Percentiles rank a stretch among this genome's conserved stretches.
These are phyloP conservation scores for Boletus fagicola DNA, from an alignment of 768 basidiomycete species.

Conservation along the genomic window DNA sequence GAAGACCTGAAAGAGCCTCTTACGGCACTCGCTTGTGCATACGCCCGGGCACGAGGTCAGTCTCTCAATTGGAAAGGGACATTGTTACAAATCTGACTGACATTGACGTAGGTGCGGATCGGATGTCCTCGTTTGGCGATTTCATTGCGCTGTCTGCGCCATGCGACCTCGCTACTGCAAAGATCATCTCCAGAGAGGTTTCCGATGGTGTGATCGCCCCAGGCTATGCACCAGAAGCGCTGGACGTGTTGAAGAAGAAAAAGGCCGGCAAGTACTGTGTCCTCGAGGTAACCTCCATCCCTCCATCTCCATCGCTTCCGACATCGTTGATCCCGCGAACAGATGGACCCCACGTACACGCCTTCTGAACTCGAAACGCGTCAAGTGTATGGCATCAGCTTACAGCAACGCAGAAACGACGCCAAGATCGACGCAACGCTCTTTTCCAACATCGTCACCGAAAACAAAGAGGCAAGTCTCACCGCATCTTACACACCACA, in stretches of 20 bases:
- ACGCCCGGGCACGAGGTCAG: conserved; percentile 91
- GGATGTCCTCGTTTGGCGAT: conserved; percentile 99
- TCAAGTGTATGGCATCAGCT: conserved; percentile 88
- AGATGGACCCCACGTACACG: conserved; percentile 87
- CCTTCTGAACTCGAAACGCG: conserved; percentile 86
- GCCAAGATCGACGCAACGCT: conserved; percentile 76
- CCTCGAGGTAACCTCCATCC: conserved; percentile 59
- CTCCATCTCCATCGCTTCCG: background rate
- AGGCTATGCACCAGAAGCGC: conserved; percentile 82
- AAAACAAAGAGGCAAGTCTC: conserved; percentile 74
- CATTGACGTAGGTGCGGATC: conserved; percentile 72
- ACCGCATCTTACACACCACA: background rate
- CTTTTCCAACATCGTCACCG: conserved; percentile 86
- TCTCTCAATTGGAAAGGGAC: conserved; percentile 3
- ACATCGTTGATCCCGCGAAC: conserved; percentile 10
- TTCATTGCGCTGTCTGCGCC: conserved; percentile 93
- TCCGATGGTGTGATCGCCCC: conserved; percentile 98
- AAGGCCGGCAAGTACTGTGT: conserved; percentile 99
- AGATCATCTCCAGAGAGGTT: conserved; percentile 97
- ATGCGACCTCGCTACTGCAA: conserved; percentile 92
- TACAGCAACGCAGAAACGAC: conserved; percentile 91
- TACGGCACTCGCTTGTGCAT: conserved; percentile 87
- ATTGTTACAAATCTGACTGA: conserved; percentile 3
- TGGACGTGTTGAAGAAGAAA: conserved; percentile 91
- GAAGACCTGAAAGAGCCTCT: conserved; percentile 91